These are phyloP conservation scores for Plasmodium gallinaceum DNA, from an alignment of 169 alveolate species.

Conservation along the genomic window DNA sequence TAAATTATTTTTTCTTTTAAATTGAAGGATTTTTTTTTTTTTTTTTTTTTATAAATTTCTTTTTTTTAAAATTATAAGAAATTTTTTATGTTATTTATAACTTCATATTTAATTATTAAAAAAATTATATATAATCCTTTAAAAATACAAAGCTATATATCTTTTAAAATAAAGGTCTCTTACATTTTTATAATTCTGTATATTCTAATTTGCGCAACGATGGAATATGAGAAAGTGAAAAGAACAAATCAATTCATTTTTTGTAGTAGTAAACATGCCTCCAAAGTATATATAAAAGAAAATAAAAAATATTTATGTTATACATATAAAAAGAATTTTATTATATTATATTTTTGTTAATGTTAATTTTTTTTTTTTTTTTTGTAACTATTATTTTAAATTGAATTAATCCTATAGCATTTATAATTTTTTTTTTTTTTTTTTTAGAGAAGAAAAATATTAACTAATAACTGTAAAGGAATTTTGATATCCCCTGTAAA, in stretches of 20 bases:
- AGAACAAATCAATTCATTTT: conserved; percentile 49
- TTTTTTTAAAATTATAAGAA: too few species aligned
- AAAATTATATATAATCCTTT: too few species aligned
- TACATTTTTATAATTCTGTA: neutral
- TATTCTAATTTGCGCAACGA: conserved; percentile 10
- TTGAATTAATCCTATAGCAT: neutral
- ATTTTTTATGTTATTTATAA: too few species aligned
- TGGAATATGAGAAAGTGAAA: conserved; percentile 70
- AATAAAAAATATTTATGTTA: neutral
- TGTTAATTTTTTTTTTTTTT: neutral
- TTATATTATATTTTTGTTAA: neutral
- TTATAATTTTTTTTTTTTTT: neutral
- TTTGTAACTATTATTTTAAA: too few species aligned
- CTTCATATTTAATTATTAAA: too few species aligned
- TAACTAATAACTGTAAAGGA: conserved; percentile 55
- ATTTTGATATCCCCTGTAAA: conserved; percentile 41
- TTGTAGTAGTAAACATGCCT: conserved; percentile 54
- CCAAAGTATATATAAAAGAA: conserved; percentile 10
- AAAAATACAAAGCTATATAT: too few species aligned
- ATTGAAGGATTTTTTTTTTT: too few species aligned
- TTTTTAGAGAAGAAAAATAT: conserved; percentile 57
- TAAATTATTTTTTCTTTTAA: too few species aligned
- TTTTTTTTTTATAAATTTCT: too few species aligned
- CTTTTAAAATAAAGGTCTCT: conserved; percentile 29
- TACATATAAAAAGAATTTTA: neutral